Percentiles rank a stretch among this genome's conserved stretches.
These are phyloP conservation scores for Aureobasidium vineae DNA, from an alignment of 2,329 filamentous ascomycete genomes.

Conservation along the genomic window DNA sequence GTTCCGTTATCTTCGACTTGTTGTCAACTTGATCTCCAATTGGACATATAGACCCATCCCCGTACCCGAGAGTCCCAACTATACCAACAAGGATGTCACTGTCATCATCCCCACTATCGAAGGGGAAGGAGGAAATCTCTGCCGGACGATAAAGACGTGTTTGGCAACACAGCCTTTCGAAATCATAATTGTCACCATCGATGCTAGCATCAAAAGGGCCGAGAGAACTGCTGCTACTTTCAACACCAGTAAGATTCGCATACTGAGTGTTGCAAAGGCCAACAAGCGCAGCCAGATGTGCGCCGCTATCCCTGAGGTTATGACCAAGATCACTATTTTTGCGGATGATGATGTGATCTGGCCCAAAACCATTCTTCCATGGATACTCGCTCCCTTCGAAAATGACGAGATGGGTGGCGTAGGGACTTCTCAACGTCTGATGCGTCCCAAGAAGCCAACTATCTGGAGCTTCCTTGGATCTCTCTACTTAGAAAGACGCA, in stretches of 20 bases:
- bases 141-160: conserved; percentile 75
- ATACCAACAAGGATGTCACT: conserved; percentile 80
- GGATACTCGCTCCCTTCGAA: conserved; percentile 92
- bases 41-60: conserved; percentile 84
- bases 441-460: conserved; percentile 62
- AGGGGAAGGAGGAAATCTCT: conserved; percentile 78
- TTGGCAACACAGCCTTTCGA: conserved; percentile 67
- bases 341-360: conserved; percentile 96
- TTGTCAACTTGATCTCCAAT: conserved; percentile 82
- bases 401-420: conserved; percentile 81
- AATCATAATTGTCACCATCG: conserved; percentile 83
- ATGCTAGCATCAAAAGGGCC: conserved; percentile 65
- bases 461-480: conserved; percentile 89
- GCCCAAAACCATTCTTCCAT: conserved; percentile 79
- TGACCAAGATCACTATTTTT: conserved; percentile 82
- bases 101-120: conserved; percentile 93
- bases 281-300: conserved; percentile 96
- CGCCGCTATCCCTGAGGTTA: conserved; percentile 80
- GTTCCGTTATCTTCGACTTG: conserved; percentile 80
- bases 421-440: conserved; percentile 84
- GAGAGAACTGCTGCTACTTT: conserved; percentile 55
- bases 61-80: conserved; percentile 74
- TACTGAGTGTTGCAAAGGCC: conserved; percentile 76
- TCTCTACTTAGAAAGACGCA: conserved; percentile 87
- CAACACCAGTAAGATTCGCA: conserved; percentile 64